A percentile compares a stretch with the other conserved stretches of the same genome.
Evolutionary conservation across 2,329 filamentous ascomycete species (phyloP).

Genomic region (Diaporthe ilicicola): DNA sequence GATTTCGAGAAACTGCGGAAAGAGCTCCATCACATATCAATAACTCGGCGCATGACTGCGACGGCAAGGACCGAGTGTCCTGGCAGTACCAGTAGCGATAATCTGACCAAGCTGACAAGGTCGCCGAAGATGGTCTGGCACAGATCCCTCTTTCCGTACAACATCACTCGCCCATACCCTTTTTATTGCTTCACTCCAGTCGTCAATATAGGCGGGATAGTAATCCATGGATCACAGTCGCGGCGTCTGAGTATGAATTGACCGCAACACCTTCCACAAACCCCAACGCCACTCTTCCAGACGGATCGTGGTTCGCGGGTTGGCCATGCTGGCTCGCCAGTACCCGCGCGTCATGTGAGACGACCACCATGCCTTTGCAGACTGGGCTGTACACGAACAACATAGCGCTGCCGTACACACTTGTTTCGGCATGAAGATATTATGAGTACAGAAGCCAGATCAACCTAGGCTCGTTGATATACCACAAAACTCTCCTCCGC

Average conservation of each 20-base stretch:
- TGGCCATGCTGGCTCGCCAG: background rate
- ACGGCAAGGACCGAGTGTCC: background rate
- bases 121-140: background rate
- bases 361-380: background rate
- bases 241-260: background rate
- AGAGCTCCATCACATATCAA: background rate
- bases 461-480: background rate
- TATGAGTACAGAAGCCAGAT: background rate
- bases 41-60: too few relatives aligned
- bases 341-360: background rate
- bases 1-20: too few relatives aligned
- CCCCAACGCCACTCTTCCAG: background rate
- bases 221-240: background rate
- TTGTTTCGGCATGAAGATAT: background rate
- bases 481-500: background rate
- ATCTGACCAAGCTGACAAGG: background rate
- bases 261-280: background rate
- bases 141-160: background rate
- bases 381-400: background rate
- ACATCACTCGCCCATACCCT: background rate
- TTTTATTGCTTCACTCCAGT: background rate
- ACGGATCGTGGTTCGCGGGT: background rate
- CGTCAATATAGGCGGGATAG: background rate
- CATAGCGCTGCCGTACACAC: background rate
- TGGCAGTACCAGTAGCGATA: background rate